Evolutionary conservation across 805 yeast genomes (phyloP), one percentile per base, ranked within the genome.

Genomic region (Isabelozyma pseudorhagii): DNA sequence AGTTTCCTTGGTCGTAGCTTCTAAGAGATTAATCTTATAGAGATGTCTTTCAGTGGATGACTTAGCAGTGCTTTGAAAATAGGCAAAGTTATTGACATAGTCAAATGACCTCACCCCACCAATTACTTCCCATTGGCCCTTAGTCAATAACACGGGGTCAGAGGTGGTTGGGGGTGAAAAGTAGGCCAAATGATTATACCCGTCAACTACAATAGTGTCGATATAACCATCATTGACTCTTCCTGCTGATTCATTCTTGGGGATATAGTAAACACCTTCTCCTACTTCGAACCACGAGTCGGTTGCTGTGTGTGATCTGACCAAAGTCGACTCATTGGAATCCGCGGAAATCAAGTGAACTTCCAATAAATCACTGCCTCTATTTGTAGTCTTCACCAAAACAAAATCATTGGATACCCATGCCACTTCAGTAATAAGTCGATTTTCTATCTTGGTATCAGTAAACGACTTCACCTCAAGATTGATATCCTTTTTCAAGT

Each of bases 81-180:
- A 85, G 3, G 87, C 66, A 5, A 66, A 62, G 47, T 80, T 72
- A 3, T 65, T 67, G n/a, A 66, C 74, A 39, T 64, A 58, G 50
- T 83, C 83, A 58, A 72, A 83, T 2, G 85, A 71, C 2, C 87
- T 83, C 1, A 89, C 92, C 7, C 78, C 69, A 42, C 56, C 79
- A 27, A 81, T 87, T n/a, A 94, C 96, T 66, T 94, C 99, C 96
- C 97, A 94, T 0, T 78, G 68, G 6, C 99, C 99, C 1, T 57
- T 50, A 6, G 96, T 76, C 18, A 86, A 63, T 5, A 85, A 64
- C 25, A 77, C 73, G 1, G 83, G 83, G 3, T 64, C 59, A 0
- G 68, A 57, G 34, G 77, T 61, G 5, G 67, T 60, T 2, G 90
- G 82, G 5, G 96, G 94, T 2, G 88, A 73, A 63, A 83, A 94